These are phyloP conservation scores for Jacaranda mimosifolia DNA, from an alignment of 257 asterid genomes.

Conservation along the genomic window DNA sequence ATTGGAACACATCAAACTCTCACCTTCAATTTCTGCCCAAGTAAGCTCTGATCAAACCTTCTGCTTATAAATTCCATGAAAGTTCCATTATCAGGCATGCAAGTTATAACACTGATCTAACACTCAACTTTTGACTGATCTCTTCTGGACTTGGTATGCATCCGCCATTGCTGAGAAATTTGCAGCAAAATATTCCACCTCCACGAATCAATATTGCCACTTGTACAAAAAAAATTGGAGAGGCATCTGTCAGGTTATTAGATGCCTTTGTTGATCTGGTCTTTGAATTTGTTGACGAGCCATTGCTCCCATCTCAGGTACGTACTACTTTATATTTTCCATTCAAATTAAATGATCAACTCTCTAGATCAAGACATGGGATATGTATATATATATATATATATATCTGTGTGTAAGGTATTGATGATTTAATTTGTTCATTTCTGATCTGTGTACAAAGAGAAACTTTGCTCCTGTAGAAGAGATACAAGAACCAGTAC, in stretches of 20 bases:
- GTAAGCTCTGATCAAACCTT: too few species aligned
- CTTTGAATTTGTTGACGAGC: conserved; percentile 56
- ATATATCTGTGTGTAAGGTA: not conserved
- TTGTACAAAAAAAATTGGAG: conserved; percentile 35
- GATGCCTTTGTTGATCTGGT: conserved; percentile 57
- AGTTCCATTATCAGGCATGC: too few species aligned
- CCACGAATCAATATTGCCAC: conserved; percentile 15
- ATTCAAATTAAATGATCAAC: not conserved
- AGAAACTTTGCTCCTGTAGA: conserved; percentile 73
- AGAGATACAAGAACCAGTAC: conserved; percentile 52
- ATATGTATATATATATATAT: too few species aligned
- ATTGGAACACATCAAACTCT: too few species aligned
- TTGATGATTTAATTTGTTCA: not conserved
- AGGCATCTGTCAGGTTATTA: conserved; percentile 42
- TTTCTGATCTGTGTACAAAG: conserved; percentile 33
- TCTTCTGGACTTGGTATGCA: too few species aligned
- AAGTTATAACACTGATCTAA: too few species aligned
- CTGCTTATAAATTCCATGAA: too few species aligned
- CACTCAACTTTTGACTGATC: too few species aligned
- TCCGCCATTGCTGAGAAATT: conserved; percentile 49
- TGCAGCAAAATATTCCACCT: conserved; percentile 33
- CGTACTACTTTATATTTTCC: not conserved
- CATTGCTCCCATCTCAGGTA: conserved; percentile 75
- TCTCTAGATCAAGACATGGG: too few species aligned
- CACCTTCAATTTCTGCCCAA: too few species aligned